A percentile compares a stretch with the other conserved stretches of the same genome.
These are phyloP conservation scores for Nelumbo lutea DNA, from an alignment of 164 flowering plant genomes.

Conservation along the genomic window DNA sequence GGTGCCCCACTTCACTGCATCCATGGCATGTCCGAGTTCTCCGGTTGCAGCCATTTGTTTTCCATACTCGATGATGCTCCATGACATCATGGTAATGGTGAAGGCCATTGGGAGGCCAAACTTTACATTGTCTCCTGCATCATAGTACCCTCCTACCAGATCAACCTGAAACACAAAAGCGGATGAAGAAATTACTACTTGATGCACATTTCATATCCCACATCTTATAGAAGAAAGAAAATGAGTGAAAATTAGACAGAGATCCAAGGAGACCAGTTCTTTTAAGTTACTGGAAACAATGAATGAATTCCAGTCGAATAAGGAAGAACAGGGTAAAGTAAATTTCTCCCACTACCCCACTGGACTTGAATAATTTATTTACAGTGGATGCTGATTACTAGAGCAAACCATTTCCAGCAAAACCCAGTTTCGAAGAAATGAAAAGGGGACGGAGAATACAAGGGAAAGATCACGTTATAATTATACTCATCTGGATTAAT, in stretches of 20 bases:
- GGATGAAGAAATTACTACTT: background rate
- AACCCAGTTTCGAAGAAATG: background rate
- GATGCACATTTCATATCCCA: background rate
- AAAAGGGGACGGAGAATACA: background rate
- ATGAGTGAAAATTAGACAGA: background rate
- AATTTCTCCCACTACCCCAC: too few species aligned
- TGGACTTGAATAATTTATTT: too few species aligned
- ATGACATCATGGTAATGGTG: constrained; percentile 90
- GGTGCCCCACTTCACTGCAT: constrained; percentile 92
- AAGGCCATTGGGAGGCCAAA: constrained; percentile 97
- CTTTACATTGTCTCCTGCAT: constrained; percentile 97
- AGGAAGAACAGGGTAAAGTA: too few species aligned
- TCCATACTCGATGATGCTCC: constrained; percentile 80
- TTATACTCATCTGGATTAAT: too few species aligned
- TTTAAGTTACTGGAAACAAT: too few species aligned
- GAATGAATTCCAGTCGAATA: too few species aligned
- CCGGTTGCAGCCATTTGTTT: constrained; percentile 66
- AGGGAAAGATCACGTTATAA: background rate
- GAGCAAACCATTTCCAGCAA: too few species aligned
- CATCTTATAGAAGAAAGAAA: background rate
- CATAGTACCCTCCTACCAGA: constrained; percentile 94
- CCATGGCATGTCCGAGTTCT: constrained; percentile 75
- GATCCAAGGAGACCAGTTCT: too few species aligned
- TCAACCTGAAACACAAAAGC: constrained; percentile 48
- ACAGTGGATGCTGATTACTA: too few species aligned